Evolutionary conservation across 225 moss, liverwort and hornwort genomes (phyloP).

Genomic region (Thuidium tamariscinum): DNA sequence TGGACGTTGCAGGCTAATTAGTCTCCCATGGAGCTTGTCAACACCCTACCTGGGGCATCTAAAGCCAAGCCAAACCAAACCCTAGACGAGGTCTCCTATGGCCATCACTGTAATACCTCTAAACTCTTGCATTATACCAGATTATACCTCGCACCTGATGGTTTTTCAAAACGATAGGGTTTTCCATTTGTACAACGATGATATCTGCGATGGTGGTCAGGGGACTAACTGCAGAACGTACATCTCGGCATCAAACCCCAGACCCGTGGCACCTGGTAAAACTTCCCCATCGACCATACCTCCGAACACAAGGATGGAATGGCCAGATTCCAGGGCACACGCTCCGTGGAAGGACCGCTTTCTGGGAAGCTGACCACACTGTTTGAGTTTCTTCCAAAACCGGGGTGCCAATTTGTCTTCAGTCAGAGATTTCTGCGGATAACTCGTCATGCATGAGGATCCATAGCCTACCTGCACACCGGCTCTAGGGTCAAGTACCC

Average conservation of each 20-base stretch:
- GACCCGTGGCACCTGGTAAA: conserved; percentile 27
- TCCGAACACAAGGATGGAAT: conserved; percentile 76
- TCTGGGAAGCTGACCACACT: conserved; percentile 58
- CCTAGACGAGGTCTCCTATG: conserved; percentile 16
- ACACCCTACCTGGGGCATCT: conserved; percentile 24
- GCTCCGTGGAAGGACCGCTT: conserved; percentile 85
- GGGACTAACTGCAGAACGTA: conserved; percentile 79
- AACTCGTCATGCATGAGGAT: conserved; percentile 23
- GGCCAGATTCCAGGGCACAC: conserved; percentile 69
- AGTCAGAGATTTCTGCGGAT: conserved; percentile 18
- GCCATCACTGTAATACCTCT: conserved; percentile 30
- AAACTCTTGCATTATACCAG: conserved; percentile 13
- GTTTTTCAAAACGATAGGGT: neutral
- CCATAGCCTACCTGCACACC: conserved; percentile 34
- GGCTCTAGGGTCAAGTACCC: conserved; percentile 83
- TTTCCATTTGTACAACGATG: conserved; percentile 21
- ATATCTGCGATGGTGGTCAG: conserved; percentile 16
- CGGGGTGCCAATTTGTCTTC: conserved; percentile 41
- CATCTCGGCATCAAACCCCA: conserved; percentile 78
- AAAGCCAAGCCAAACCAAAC: conserved; percentile 28
- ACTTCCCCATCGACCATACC: conserved; percentile 87
- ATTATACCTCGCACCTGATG: conserved; percentile 18
- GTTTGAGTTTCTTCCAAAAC: conserved; percentile 91
- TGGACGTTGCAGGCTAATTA: conserved; percentile 12
- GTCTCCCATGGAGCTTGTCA: neutral